Percentiles rank a stretch among this genome's conserved stretches.
Conservation (phyloP, 306 rosid genomes). For the Vigna trinervia region DNA sequence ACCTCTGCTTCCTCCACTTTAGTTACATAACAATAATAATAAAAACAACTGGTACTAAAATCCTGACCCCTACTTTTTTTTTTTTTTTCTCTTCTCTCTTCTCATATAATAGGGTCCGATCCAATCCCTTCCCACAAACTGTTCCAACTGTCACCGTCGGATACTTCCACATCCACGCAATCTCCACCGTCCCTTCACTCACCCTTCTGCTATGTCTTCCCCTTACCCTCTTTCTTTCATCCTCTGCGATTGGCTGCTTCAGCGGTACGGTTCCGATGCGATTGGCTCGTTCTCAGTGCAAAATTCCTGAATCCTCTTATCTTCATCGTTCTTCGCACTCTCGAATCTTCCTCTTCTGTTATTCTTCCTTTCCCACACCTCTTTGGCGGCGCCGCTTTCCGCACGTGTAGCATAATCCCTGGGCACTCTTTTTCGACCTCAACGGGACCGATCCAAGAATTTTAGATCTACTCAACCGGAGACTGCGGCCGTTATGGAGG, state of each 20-base stretch:
- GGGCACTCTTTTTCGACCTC: background rate
- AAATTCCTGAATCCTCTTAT: background rate
- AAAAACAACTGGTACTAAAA: background rate
- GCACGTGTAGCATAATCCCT: background rate
- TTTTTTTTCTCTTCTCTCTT: background rate
- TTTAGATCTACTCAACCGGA: background rate
- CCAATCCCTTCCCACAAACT: conserved; percentile 38
- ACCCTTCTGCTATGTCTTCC: conserved; percentile 8
- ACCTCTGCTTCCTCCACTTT: background rate
- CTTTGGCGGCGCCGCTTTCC: conserved; percentile 38
- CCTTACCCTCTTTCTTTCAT: conserved; percentile 9
- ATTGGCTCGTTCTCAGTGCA: conserved; percentile 39
- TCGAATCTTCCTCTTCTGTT: background rate
- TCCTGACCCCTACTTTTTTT: background rate
- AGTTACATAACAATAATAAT: background rate
- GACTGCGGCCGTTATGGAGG: background rate
- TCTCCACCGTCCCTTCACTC: conserved; percentile 49
- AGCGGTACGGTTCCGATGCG: conserved; percentile 48
- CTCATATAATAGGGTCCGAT: conserved; percentile 44
- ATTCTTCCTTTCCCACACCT: background rate
- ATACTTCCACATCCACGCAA: conserved; percentile 13
- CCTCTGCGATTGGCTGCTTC: conserved; percentile 43
- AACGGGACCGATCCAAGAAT: conserved; percentile 2
- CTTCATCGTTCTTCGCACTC: conserved; percentile 27
- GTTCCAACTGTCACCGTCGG: conserved; percentile 53